Conservation (phyloP, 176 grass and related monocot genomes). For the Zea luxurians region DNA sequence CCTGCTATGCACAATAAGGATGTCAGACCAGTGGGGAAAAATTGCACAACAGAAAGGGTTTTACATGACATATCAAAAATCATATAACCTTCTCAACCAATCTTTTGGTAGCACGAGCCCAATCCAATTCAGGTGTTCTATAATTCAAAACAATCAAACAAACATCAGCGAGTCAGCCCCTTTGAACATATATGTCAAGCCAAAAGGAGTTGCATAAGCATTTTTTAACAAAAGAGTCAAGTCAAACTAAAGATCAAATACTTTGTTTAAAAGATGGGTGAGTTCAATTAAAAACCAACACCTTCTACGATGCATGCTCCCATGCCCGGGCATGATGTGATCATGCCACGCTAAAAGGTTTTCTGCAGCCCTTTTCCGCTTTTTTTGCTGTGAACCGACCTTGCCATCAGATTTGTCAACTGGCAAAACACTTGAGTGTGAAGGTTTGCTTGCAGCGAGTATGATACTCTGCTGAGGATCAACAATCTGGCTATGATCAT, state of each 20-base stretch:
- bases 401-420: constrained; percentile 23
- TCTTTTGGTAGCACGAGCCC: constrained; percentile 41
- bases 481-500: constrained; percentile 26
- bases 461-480: constrained; percentile 32
- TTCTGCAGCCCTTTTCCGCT: constrained; percentile 38
- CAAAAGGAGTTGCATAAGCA: constrained; percentile 26
- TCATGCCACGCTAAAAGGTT: constrained; percentile 40
- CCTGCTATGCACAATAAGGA: constrained; percentile 42
- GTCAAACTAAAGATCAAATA: background rate
- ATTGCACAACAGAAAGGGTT: constrained; percentile 7
- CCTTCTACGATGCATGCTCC: constrained; percentile 36
- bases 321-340: constrained; percentile 17
- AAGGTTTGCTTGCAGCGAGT: constrained; percentile 29
- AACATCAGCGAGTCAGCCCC: constrained; percentile 12
- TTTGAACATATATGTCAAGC: background rate
- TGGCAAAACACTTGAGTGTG: background rate
- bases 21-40: constrained; percentile 29
- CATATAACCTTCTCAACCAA: constrained; percentile 44
- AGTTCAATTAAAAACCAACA: constrained; percentile 28
- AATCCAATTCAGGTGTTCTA: constrained; percentile 44
- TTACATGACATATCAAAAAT: constrained; percentile 4
- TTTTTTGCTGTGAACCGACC: constrained; percentile 33
- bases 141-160: constrained; percentile 30
- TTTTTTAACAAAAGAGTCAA: constrained; percentile 20
- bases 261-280: background rate